Conservation (phyloP, 164 flowering plant genomes). For the Macadamia integrifolia region DNA sequence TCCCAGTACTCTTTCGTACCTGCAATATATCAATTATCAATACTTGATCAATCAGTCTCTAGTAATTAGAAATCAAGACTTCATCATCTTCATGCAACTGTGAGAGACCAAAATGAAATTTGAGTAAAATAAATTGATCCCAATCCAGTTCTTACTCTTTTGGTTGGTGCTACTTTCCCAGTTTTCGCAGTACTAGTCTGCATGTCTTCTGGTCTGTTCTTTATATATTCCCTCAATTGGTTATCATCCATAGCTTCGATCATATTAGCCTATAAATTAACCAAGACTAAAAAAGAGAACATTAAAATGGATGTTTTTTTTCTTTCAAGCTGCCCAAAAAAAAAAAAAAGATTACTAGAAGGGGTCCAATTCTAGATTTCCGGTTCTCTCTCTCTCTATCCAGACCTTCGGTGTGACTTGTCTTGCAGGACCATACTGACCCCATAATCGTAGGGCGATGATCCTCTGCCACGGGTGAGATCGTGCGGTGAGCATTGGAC, state of each 20-base stretch:
- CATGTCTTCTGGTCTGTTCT: constrained; percentile 28
- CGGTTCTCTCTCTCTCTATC: too few species aligned
- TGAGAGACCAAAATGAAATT: neutral
- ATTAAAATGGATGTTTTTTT: too few species aligned
- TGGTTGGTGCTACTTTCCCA: constrained; percentile 19
- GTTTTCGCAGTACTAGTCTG: constrained; percentile 16
- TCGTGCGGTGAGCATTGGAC: too few species aligned
- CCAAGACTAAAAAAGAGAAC: too few species aligned
- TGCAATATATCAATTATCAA: constrained; percentile 7
- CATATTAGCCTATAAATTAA: constrained; percentile 21
- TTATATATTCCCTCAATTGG: constrained; percentile 31
- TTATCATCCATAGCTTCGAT: constrained; percentile 36
- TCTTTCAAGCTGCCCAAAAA: too few species aligned
- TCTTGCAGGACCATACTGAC: too few species aligned
- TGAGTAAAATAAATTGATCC: neutral
- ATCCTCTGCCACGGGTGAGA: too few species aligned
- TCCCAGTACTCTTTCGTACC: constrained; percentile 20
- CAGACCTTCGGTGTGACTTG: too few species aligned
- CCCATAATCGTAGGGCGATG: too few species aligned
- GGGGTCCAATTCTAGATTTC: too few species aligned
- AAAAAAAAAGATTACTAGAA: too few species aligned
- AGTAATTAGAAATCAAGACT: neutral
- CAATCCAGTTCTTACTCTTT: constrained; percentile 23
- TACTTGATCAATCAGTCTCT: neutral
- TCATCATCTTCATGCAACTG: too few species aligned